Evolutionary conservation across 2,329 filamentous ascomycete genomes (phyloP).

Genomic region (Fusarium sp.): DNA sequence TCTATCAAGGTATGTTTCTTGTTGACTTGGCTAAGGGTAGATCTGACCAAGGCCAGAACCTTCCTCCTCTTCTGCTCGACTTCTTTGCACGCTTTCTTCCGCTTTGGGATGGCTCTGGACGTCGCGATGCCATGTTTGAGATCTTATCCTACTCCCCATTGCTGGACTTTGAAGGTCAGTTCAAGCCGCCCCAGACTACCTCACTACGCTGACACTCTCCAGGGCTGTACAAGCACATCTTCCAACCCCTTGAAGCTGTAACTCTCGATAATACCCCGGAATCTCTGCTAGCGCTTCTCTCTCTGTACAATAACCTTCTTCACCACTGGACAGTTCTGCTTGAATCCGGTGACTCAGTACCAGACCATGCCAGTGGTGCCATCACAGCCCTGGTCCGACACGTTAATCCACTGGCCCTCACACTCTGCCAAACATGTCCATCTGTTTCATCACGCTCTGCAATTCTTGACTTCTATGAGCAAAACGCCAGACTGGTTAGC

Average conservation of each 20-base stretch:
- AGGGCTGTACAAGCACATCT: conserved; percentile 62
- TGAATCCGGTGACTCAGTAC: conserved; percentile 50
- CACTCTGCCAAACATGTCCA: conserved; percentile 64
- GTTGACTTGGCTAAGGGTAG: not conserved
- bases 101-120: conserved; percentile 70
- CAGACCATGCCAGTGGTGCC: conserved; percentile 48
- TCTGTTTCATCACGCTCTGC: conserved; percentile 58
- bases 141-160: conserved; percentile 67
- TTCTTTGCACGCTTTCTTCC: conserved; percentile 64
- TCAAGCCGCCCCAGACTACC: not conserved
- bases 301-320: conserved; percentile 74
- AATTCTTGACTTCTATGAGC: conserved; percentile 76
- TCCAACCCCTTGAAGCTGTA: conserved; percentile 61
- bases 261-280: conserved; percentile 58
- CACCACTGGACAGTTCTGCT: conserved; percentile 65
- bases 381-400: conserved; percentile 57
- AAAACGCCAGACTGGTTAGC: conserved; percentile 65
- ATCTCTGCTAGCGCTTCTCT: conserved; percentile 68
- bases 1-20: conserved; percentile 61
- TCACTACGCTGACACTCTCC: conserved; percentile 33
- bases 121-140: conserved; percentile 63
- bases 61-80: conserved; percentile 59
- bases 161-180: conserved; percentile 63
- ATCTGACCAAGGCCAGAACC: conserved; percentile 46
- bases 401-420: conserved; percentile 65